Evolutionary conservation across 2,329 filamentous ascomycete species (phyloP).

Genomic region (Ascochyta rabiei): DNA sequence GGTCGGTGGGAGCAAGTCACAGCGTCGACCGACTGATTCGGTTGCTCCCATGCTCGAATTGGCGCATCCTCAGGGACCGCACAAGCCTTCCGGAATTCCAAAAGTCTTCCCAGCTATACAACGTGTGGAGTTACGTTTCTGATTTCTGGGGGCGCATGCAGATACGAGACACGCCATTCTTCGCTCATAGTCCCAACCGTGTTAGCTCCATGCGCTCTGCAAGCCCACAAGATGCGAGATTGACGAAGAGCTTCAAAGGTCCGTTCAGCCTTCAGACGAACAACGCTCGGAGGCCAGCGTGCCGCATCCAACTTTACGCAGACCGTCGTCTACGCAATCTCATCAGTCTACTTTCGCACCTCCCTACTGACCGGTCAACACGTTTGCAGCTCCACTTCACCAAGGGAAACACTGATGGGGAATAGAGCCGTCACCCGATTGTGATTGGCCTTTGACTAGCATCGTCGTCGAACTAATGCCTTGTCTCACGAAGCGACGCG

Average conservation of each 20-base stretch:
- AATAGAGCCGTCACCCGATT: background rate
- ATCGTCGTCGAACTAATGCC: background rate
- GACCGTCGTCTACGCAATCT: background rate
- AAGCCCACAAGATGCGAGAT: background rate
- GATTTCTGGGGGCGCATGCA: conserved; percentile 7
- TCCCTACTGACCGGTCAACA: background rate
- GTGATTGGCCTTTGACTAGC: background rate
- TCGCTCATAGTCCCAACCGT: background rate
- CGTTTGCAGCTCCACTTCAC: background rate
- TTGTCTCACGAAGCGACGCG: conserved; percentile 4
- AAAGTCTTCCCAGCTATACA: background rate
- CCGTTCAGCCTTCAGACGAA: background rate
- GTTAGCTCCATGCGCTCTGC: background rate
- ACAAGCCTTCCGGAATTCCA: background rate
- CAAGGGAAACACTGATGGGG: conserved; percentile 3
- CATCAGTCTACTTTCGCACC: background rate
- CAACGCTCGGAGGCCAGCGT: background rate
- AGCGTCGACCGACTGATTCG: background rate
- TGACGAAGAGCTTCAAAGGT: background rate
- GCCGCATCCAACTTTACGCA: background rate
- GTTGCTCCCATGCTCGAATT: background rate
- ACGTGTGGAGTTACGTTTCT: conserved; percentile 1
- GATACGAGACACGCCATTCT: background rate
- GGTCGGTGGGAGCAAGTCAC: no score
- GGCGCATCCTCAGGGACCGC: background rate